These are phyloP conservation scores for Echinosophora koreensis DNA, from an alignment of 306 rosid genomes.

Conservation along the genomic window DNA sequence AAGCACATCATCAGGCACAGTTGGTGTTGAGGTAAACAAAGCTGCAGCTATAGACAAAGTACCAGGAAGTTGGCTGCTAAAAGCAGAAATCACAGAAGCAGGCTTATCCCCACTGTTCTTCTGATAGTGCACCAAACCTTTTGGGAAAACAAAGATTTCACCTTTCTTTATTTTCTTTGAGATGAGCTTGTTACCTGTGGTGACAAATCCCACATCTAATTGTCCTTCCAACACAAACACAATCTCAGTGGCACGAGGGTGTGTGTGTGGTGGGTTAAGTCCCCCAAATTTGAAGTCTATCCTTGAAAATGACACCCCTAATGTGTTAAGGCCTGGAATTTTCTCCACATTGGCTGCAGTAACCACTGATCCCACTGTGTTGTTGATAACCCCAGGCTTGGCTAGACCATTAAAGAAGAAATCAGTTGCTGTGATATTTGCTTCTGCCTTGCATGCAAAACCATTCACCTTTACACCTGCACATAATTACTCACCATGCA, in stretches of 20 bases:
- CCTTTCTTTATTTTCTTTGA: conserved; percentile 59
- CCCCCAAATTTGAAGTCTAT: conserved; percentile 62
- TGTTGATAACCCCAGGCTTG: conserved; percentile 54
- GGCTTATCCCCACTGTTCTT: conserved; percentile 57
- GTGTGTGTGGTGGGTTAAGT: conserved; percentile 71
- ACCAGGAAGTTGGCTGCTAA: conserved; percentile 64
- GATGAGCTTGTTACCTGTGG: conserved; percentile 57
- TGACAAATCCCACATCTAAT: conserved; percentile 60
- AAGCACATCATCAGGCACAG: conserved; percentile 56
- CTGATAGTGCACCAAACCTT: conserved; percentile 59
- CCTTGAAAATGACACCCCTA: conserved; percentile 58
- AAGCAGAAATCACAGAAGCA: conserved; percentile 58
- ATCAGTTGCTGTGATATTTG: conserved; percentile 60
- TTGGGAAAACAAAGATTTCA: conserved; percentile 63
- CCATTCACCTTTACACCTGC: conserved; percentile 66
- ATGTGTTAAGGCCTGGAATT: conserved; percentile 67
- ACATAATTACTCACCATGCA: not conserved
- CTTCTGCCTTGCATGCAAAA: conserved; percentile 60
- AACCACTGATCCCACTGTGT: conserved; percentile 59
- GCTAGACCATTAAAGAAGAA: conserved; percentile 60
- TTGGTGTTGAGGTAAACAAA: conserved; percentile 54
- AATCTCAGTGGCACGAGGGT: conserved; percentile 65
- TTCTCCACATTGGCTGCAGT: conserved; percentile 60
- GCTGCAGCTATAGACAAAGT: conserved; percentile 54
- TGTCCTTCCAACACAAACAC: conserved; percentile 61